Conservation (phyloP, 805 yeast genomes). For the Diddensiella santjacobensis region DNA sequence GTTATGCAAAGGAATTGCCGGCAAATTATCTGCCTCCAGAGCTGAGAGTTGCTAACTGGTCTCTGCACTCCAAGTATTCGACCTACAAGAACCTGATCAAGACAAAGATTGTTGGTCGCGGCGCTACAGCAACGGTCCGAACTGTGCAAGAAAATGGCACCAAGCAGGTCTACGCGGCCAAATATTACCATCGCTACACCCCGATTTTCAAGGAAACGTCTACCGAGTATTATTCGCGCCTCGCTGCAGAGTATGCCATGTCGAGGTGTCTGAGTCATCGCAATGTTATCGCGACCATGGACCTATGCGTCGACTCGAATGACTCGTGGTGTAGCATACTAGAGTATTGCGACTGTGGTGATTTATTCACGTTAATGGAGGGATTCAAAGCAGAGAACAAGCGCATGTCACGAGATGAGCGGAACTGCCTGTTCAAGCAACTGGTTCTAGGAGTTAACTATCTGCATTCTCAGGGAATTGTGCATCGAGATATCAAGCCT, state of each 20-base stretch:
- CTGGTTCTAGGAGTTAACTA: slow-evolving; percentile 76
- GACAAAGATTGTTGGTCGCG: slow-evolving; percentile 30
- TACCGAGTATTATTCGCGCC: slow-evolving; percentile 56
- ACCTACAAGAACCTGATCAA: slow-evolving; percentile 22
- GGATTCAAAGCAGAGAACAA: slow-evolving; percentile 75
- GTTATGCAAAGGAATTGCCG: slow-evolving; percentile 10
- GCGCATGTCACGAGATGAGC: slow-evolving; percentile 75
- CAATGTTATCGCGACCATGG: slow-evolving; percentile 73
- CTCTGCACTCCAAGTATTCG: slow-evolving; percentile 21
- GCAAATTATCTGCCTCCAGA: slow-evolving; percentile 19
- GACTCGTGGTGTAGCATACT: slow-evolving; percentile 40
- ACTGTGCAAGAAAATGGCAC: slow-evolving; percentile 24
- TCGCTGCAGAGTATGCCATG: slow-evolving; percentile 80
- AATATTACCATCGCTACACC: slow-evolving; percentile 66
- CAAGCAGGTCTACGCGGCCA: slow-evolving; percentile 65
- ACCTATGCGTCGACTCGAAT: slow-evolving; percentile 40
- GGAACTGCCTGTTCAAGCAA: slow-evolving; percentile 88
- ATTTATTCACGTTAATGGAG: slow-evolving; percentile 72
- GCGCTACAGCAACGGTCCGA: slow-evolving; percentile 34
- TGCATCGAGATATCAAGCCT: slow-evolving; percentile 86
- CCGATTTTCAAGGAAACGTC: slow-evolving; percentile 54
- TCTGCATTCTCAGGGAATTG: slow-evolving; percentile 87
- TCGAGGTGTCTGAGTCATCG: slow-evolving; percentile 73
- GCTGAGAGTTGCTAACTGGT: slow-evolving; percentile 16
- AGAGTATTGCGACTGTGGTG: slow-evolving; percentile 87